Conservation (phyloP, 495 filamentous ascomycete genomes). For the Lophiostoma macrostomum region DNA sequence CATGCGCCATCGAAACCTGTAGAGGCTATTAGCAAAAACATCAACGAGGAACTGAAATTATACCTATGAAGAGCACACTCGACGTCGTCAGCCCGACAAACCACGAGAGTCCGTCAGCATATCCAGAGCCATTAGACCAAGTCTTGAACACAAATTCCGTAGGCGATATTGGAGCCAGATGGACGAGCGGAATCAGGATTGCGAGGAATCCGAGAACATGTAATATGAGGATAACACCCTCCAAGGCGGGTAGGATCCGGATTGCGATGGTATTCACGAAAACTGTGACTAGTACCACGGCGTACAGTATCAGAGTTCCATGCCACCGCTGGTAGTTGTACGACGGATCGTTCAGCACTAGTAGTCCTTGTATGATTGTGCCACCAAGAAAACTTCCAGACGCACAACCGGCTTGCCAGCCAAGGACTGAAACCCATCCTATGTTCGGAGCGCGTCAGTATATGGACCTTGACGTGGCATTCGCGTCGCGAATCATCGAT, state of each 20-base stretch:
- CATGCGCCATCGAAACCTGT: slow-evolving; percentile 30
- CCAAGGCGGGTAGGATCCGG: slow-evolving; percentile 19
- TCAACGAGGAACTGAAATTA: not conserved
- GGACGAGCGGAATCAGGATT: slow-evolving; percentile 28
- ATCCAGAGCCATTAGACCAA: slow-evolving; percentile 25
- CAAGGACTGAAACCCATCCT: slow-evolving; percentile 16
- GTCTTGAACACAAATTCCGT: slow-evolving; percentile 6
- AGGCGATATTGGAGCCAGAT: slow-evolving; percentile 20
- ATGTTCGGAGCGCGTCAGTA: not conserved
- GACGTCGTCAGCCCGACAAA: slow-evolving; percentile 54
- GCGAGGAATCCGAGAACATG: slow-evolving; percentile 31
- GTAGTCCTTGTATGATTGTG: slow-evolving; percentile 33
- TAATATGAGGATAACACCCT: slow-evolving; percentile 28
- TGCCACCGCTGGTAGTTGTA: slow-evolving; percentile 36
- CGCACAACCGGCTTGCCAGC: slow-evolving; percentile 23
- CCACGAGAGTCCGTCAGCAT: slow-evolving; percentile 31
- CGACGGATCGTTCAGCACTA: slow-evolving; percentile 28
- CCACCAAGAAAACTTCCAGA: slow-evolving; percentile 28
- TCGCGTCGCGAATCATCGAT: too few relatives aligned
- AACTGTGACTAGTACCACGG: slow-evolving; percentile 12
- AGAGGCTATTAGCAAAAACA: not conserved
- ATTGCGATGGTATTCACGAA: slow-evolving; percentile 31
- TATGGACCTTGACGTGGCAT: not conserved
- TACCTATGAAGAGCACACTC: slow-evolving; percentile 51
- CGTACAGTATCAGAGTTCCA: slow-evolving; percentile 31